Evolutionary conservation across 192 early-diverging fungal genomes (phyloP).

Genomic region (Linnemannia schmuckeri): DNA sequence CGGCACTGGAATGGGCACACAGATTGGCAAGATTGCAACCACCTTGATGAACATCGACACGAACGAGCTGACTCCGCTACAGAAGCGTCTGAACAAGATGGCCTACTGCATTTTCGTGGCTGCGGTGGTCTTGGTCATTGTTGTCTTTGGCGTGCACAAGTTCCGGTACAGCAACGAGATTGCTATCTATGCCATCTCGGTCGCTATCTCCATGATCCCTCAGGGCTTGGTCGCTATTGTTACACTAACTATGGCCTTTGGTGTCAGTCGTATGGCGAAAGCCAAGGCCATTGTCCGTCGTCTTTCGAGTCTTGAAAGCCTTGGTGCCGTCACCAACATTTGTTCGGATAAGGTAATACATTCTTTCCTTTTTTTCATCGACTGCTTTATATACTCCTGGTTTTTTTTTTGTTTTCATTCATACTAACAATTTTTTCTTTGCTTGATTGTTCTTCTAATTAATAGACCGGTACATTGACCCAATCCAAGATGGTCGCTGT

Average conservation of each 20-base stretch:
- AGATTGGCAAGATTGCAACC: constrained; percentile 92
- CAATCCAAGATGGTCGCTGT: constrained; percentile 96
- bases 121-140: constrained; percentile 80
- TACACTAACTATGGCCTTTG: constrained; percentile 93
- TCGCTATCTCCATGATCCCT: constrained; percentile 93
- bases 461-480: constrained; percentile 88
- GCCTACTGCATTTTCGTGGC: constrained; percentile 82
- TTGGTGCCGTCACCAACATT: constrained; percentile 93
- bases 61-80: constrained; percentile 71
- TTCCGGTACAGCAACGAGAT: constrained; percentile 73
- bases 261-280: constrained; percentile 87
- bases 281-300: constrained; percentile 90
- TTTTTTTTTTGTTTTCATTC: constrained; percentile 40
- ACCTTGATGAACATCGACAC: constrained; percentile 75
- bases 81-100: constrained; percentile 76
- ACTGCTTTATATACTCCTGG: constrained; percentile 51
- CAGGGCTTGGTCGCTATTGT: constrained; percentile 93
- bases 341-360: constrained; percentile 93
- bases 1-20: constrained; percentile 83
- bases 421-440: neutral
- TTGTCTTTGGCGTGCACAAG: constrained; percentile 83
- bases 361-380: constrained; percentile 74
- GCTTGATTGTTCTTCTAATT: neutral
- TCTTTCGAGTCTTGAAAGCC: constrained; percentile 86
- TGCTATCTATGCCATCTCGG: constrained; percentile 81